These are phyloP conservation scores for Boletus patriciae DNA, from an alignment of 768 basidiomycete genomes.

Conservation along the genomic window DNA sequence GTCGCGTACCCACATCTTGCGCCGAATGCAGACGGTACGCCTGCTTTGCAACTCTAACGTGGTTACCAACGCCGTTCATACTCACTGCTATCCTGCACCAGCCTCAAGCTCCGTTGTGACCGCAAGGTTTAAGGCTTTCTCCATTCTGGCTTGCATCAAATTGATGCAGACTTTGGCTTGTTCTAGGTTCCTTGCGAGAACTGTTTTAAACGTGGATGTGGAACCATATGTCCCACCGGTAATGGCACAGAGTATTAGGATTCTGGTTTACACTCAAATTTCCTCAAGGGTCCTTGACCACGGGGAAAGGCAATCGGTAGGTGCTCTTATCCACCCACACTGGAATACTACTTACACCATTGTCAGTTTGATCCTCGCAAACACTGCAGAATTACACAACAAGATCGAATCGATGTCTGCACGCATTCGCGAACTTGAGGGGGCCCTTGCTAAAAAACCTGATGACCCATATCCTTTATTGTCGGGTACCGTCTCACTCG, in stretches of 20 bases:
- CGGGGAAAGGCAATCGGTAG: constrained; percentile 61
- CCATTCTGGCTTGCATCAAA: not conserved
- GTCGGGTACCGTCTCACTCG: constrained; percentile 22
- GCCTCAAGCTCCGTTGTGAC: constrained; percentile 67
- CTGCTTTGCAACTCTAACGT: not conserved
- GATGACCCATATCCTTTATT: constrained; percentile 53
- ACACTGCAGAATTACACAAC: constrained; percentile 70
- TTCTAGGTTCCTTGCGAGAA: constrained; percentile 73
- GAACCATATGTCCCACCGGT: constrained; percentile 78
- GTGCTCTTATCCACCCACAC: constrained; percentile 1
- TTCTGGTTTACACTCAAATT: constrained; percentile 1
- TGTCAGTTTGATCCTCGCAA: constrained; percentile 56
- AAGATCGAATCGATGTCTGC: constrained; percentile 54
- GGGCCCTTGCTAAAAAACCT: constrained; percentile 50
- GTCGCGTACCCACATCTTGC: constrained; percentile 46
- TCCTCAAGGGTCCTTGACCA: constrained; percentile 48
- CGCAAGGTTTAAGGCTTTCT: constrained; percentile 44
- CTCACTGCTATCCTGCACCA: constrained; percentile 10
- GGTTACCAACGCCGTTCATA: not conserved
- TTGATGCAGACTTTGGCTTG: constrained; percentile 15
- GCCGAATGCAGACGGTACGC: constrained; percentile 42
- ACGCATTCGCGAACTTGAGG: constrained; percentile 64
- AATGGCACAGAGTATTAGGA: constrained; percentile 7
- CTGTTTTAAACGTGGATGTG: constrained; percentile 73
- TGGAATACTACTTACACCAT: not conserved